Evolutionary conservation across 148 eudicot species (phyloP).

Genomic region (Silene conica): DNA sequence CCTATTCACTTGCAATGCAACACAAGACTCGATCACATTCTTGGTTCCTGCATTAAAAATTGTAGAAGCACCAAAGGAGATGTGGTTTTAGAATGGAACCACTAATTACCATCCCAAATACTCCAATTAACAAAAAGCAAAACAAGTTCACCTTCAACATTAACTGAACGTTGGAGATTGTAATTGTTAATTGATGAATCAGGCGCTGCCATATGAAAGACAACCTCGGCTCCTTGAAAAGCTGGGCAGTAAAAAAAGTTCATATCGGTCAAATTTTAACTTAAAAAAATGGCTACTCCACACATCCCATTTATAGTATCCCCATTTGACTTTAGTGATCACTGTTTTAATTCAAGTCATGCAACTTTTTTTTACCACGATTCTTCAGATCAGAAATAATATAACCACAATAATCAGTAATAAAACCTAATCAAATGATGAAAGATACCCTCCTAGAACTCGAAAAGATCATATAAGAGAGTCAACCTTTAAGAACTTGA

Average conservation of each 20-base stretch:
- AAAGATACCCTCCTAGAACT: neutral
- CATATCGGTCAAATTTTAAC: neutral
- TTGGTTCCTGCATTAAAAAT: slow-evolving; percentile 52
- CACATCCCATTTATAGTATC: neutral
- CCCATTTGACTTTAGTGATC: neutral
- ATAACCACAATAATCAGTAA: neutral
- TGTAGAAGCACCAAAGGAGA: neutral
- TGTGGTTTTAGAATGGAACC: neutral
- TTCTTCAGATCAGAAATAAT: neutral
- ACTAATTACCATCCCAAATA: neutral
- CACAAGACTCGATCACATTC: slow-evolving; percentile 84
- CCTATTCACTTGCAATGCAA: slow-evolving; percentile 73
- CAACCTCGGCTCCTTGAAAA: slow-evolving; percentile 85
- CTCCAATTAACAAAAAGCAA: neutral
- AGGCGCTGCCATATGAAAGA: slow-evolving; percentile 98
- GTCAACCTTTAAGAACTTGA: slow-evolving; percentile 60
- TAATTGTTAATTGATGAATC: slow-evolving; percentile 90
- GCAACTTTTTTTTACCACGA: neutral
- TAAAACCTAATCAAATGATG: neutral
- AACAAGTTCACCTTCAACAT: slow-evolving; percentile 59
- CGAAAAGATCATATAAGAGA: neutral
- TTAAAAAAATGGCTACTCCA: neutral
- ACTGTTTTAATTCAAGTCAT: neutral
- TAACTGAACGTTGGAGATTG: slow-evolving; percentile 75
- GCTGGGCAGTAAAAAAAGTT: slow-evolving; percentile 39